Evolutionary conservation across 345 rosid genomes (phyloP), one percentile per base, ranked within the genome.

Genomic region (Dimocarpus longan): DNA sequence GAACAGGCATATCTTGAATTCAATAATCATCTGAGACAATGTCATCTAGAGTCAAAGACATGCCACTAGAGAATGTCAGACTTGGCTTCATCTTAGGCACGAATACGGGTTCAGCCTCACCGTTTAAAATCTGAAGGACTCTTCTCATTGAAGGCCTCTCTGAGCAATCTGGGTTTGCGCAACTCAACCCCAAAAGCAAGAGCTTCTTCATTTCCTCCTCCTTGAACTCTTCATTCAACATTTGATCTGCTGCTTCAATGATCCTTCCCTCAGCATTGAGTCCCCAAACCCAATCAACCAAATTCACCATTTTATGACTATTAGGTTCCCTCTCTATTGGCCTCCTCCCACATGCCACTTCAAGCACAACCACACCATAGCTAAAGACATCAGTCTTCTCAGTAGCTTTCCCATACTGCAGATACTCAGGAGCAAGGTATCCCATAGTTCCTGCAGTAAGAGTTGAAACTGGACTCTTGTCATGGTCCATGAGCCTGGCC

Each of bases 401-500:
- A 0, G 97, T 96, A 10, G 95, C 99, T 72, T 88, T 94, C 5
- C 99, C 99, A 64, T 86, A 90, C 43, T 96, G 99, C 64, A 94
- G 94, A 83, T 96, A 96, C 88, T 96, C 98, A 9, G 99, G 98
- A 68, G 99, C 99, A 1, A 96, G 85, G 85, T 96, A 96, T 5
- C 99, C 99, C 98, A 96, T 93, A 0, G 98, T 93, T 71, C 99
- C 98, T 0, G 98, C 99, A 3, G 98, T 96, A 1, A 96, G 93
- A 0, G 99, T 96, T 0, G 98, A 93, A 60, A 94, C 92, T 0
- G 98, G 99, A 78, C 98, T 96, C 78, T 94, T 93, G 52, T 93
- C 93, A 10, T 93, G 99, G 79, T 96, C 99, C 82, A 91, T 94
- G 9, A 96, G 89, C 85, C 98, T 93, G 6, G 99, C 99, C 59